phyloP scores from a whole-genome alignment of 164 flowering plant genomes.

The Stephania yunnanensis region DNA sequence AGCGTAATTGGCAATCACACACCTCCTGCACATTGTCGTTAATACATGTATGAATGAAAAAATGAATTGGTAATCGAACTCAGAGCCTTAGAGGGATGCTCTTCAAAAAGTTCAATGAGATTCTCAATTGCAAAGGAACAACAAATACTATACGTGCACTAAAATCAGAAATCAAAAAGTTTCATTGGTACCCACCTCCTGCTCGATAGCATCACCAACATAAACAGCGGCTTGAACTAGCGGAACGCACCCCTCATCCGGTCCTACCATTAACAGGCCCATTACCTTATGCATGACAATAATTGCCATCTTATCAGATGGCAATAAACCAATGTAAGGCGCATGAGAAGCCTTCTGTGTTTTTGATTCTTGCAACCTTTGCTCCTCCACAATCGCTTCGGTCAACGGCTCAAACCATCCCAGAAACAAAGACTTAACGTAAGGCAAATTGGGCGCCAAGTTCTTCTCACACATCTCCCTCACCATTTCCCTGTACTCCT shows the following conservation, averaged over 20 bases:
- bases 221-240: constrained; percentile 77
- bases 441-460: constrained; percentile 81
- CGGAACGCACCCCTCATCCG: constrained; percentile 50
- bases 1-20: background rate
- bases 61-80: background rate
- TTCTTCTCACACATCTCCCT: constrained; percentile 75
- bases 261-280: constrained; percentile 62
- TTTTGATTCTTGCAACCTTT: constrained; percentile 37
- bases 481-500: constrained; percentile 68
- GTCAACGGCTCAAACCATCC: constrained; percentile 92
- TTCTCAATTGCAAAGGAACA: background rate
- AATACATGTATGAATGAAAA: too few species aligned
- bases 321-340: constrained; percentile 55
- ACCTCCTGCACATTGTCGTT: background rate
- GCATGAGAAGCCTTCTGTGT: constrained; percentile 60
- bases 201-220: constrained; percentile 78
- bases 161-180: background rate
- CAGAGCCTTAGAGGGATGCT: background rate
- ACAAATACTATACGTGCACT: background rate
- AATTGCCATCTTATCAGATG: constrained; percentile 88
- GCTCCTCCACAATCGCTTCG: constrained; percentile 61
- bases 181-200: constrained; percentile 48
- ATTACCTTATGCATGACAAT: constrained; percentile 94
- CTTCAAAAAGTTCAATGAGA: background rate
- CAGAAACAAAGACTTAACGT: constrained; percentile 57